phyloP scores from a whole-genome alignment of 2,329 filamentous ascomycete genomes.

The Penicillium sclerotigenum region DNA sequence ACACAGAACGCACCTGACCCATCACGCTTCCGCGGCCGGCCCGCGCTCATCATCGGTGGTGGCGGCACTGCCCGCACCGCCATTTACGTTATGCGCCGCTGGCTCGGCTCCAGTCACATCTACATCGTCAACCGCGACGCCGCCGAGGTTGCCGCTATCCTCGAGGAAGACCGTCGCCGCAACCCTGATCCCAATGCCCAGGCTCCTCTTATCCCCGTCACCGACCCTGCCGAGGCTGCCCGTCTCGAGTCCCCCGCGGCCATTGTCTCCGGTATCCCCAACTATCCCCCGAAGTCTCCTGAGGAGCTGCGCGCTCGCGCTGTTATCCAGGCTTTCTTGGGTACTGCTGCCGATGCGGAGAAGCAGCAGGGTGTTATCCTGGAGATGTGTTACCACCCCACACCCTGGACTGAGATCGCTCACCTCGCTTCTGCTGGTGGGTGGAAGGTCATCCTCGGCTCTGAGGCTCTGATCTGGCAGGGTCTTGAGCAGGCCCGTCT shows the following conservation, averaged over 20 bases:
- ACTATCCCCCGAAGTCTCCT: conserved; percentile 65
- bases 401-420: conserved; percentile 65
- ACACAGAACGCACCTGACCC: conserved; percentile 47
- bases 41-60: conserved; percentile 71
- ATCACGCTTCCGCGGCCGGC: conserved; percentile 47
- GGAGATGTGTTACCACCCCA: conserved; percentile 81
- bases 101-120: conserved; percentile 64
- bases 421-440: conserved; percentile 58
- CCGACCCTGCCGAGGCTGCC: conserved; percentile 59
- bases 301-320: conserved; percentile 60
- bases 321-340: conserved; percentile 46
- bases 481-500: conserved; percentile 62
- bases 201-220: conserved; percentile 57
- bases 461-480: conserved; percentile 74
- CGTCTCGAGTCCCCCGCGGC: conserved; percentile 60
- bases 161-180: conserved; percentile 62
- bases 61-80: conserved; percentile 76
- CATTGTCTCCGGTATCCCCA: conserved; percentile 71
- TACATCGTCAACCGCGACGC: conserved; percentile 76
- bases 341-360: conserved; percentile 12
- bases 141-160: conserved; percentile 63
- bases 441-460: conserved; percentile 73
- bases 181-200: conserved; percentile 38
- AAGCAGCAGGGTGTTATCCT: conserved; percentile 64
- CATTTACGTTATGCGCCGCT: conserved; percentile 70